These are phyloP conservation scores for Colletotrichum spinosum DNA, from an alignment of 2,329 filamentous ascomycete genomes.

Conservation along the genomic window DNA sequence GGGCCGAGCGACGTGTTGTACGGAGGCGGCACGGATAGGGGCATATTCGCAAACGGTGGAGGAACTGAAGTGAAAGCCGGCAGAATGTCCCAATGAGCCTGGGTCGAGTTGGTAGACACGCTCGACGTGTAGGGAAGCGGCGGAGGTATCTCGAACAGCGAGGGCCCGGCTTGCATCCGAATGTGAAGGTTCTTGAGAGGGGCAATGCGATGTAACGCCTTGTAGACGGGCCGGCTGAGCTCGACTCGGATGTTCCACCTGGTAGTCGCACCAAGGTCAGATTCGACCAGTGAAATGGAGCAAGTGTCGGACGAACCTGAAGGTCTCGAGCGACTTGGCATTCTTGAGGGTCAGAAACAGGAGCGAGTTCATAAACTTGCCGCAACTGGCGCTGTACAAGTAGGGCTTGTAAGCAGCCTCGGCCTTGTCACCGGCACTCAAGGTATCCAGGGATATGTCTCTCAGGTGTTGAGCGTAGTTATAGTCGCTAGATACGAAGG, in stretches of 20 bases:
- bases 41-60: conserved; percentile 29
- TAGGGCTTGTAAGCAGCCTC: conserved; percentile 66
- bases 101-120: conserved; percentile 33
- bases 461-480: conserved; percentile 70
- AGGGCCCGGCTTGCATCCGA: conserved; percentile 68
- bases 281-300: too few relatives aligned
- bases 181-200: conserved; percentile 66
- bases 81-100: conserved; percentile 34
- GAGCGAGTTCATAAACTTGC: conserved; percentile 73
- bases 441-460: conserved; percentile 67
- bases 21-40: conserved; percentile 25
- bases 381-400: conserved; percentile 65
- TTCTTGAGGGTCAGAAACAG: conserved; percentile 67
- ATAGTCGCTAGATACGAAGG: conserved; percentile 72
- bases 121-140: conserved; percentile 54
- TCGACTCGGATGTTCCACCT: conserved; percentile 76
- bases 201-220: conserved; percentile 64
- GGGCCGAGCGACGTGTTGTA: conserved; percentile 37
- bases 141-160: conserved; percentile 63
- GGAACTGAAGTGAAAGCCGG: conserved; percentile 41
- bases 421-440: conserved; percentile 63
- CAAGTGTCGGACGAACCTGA: conserved; percentile 57
- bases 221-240: conserved; percentile 68
- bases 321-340: conserved; percentile 65
- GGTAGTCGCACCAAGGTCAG: conserved; percentile 11